Conservation (phyloP, 2,329 filamentous ascomycete species). For the Setomelanomma holmii region DNA sequence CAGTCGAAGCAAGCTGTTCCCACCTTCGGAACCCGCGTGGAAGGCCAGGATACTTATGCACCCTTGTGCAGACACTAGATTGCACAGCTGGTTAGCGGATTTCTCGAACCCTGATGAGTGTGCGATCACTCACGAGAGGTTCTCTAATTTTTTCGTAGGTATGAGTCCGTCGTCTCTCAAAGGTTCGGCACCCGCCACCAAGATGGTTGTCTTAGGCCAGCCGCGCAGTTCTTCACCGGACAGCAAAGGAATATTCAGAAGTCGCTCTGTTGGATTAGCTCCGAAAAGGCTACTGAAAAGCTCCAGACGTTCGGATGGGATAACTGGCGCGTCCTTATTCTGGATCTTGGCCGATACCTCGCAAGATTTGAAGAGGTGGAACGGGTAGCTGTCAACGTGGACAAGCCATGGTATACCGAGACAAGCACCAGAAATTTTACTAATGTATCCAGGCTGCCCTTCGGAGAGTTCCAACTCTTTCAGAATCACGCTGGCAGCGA, state of each 20-base stretch:
- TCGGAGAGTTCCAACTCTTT: background rate
- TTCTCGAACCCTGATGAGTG: background rate
- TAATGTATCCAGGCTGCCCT: background rate
- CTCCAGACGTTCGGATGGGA: background rate
- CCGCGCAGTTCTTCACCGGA: background rate
- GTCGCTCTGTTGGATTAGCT: background rate
- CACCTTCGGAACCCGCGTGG: constrained; percentile 1
- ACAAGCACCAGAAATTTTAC: background rate
- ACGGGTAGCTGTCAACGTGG: constrained; percentile 2
- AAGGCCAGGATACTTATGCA: background rate
- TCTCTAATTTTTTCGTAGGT: background rate
- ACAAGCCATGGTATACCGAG: constrained; percentile 2
- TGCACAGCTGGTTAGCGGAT: background rate
- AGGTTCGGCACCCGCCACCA: background rate
- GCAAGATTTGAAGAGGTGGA: background rate
- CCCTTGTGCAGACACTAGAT: background rate
- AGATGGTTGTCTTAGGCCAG: background rate
- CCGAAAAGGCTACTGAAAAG: background rate
- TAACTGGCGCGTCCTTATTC: constrained; percentile 1
- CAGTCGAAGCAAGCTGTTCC: background rate
- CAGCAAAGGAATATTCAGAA: background rate
- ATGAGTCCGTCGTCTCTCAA: constrained; percentile 1
- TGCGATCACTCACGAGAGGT: background rate
- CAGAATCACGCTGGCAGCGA: background rate
- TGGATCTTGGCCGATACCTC: background rate